A percentile compares a stretch with the other conserved stretches of the same genome.
Evolutionary conservation across 202 grass and related monocot genomes (phyloP).

Genomic region (Schoenoplectus triqueter): DNA sequence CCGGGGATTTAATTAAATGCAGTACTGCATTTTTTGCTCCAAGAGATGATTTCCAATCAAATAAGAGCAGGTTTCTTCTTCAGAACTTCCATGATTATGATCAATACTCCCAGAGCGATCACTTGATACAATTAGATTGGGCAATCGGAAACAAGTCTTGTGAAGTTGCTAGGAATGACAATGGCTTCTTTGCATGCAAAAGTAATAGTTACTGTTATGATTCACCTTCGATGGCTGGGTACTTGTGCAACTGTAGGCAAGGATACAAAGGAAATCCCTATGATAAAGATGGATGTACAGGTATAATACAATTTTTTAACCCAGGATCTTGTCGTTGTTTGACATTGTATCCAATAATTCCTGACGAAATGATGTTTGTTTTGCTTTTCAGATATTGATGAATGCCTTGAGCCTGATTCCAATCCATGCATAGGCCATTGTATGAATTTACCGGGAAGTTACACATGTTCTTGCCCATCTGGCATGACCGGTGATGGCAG

Average conservation of each 20-base stretch:
- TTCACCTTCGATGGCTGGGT: neutral
- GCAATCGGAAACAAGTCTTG: conserved; percentile 42
- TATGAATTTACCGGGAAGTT: conserved; percentile 33
- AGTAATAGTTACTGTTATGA: conserved; percentile 42
- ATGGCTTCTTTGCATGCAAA: conserved; percentile 28
- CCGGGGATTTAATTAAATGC: neutral
- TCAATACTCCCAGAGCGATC: neutral
- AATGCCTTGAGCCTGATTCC: conserved; percentile 13
- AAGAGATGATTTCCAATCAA: neutral
- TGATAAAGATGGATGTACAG: conserved; percentile 41
- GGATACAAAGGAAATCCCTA: conserved; percentile 56
- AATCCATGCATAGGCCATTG: conserved; percentile 42
- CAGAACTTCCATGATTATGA: neutral
- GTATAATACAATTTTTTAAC: conserved; percentile 12
- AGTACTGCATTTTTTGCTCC: neutral
- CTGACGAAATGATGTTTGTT: neutral
- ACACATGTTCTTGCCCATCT: conserved; percentile 40
- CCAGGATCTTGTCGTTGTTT: neutral
- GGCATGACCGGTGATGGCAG: conserved; percentile 45
- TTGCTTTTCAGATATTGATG: conserved; percentile 40
- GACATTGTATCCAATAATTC: neutral
- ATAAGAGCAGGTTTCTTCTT: neutral
- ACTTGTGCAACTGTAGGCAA: conserved; percentile 50
- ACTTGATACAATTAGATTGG: conserved; percentile 48
- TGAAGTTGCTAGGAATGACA: neutral